phyloP scores from a whole-genome alignment of 192 early-diverging fungal genomes.

The Dimargaris cristalligena region DNA sequence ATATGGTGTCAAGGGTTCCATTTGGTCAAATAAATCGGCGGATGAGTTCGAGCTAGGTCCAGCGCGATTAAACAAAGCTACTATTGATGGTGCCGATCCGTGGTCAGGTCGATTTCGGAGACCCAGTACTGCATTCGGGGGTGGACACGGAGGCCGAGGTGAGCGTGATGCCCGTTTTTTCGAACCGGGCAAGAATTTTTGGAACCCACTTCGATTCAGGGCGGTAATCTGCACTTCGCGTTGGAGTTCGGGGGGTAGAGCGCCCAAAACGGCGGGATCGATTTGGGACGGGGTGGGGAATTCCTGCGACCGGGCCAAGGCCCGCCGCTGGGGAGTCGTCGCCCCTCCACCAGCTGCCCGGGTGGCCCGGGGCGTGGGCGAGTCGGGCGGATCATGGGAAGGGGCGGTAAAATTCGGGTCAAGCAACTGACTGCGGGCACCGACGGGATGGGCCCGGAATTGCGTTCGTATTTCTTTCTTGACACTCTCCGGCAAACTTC shows the following conservation, averaged over 20 bases:
- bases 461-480: background rate
- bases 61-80: background rate
- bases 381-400: background rate
- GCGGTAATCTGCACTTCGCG: background rate
- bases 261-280: background rate
- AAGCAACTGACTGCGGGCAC: background rate
- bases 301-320: background rate
- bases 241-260: background rate
- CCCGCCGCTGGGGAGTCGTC: background rate
- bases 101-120: background rate
- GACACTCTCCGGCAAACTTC: background rate
- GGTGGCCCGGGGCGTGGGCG: background rate
- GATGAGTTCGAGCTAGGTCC: background rate
- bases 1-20: slow-evolving; percentile 3
- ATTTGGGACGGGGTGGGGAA: slow-evolving; percentile 3
- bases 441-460: background rate
- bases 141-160: background rate
- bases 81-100: background rate
- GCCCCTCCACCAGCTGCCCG: background rate
- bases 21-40: background rate
- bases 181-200: background rate
- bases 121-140: background rate
- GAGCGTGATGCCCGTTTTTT: background rate
- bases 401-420: background rate
- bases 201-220: background rate